A percentile compares a stretch with the other conserved stretches of the same genome.
Evolutionary conservation across 2,329 filamentous ascomycete genomes (phyloP).

Genomic region (Thermothelomyces thermophilus): DNA sequence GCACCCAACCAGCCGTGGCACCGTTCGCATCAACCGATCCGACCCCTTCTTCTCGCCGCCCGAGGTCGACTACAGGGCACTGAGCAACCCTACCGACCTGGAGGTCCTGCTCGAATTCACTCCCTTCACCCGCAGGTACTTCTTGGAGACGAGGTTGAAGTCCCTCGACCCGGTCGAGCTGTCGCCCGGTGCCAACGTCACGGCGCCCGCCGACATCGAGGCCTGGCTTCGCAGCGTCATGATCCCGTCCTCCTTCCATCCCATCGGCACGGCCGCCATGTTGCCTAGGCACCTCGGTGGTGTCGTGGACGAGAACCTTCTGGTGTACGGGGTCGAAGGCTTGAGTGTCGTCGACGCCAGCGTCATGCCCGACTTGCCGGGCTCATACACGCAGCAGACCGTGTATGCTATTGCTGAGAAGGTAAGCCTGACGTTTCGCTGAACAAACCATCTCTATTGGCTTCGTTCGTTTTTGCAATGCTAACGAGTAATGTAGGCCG

Average conservation of each 20-base stretch:
- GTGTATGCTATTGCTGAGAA: constrained; percentile 28
- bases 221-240: constrained; percentile 21
- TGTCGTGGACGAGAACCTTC: constrained; percentile 37
- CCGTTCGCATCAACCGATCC: constrained; percentile 31
- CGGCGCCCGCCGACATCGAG: constrained; percentile 22
- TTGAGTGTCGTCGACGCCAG: constrained; percentile 41
- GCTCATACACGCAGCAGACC: constrained; percentile 25
- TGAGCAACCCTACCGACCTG: constrained; percentile 45
- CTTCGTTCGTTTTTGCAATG: too few species aligned
- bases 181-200: constrained; percentile 30
- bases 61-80: constrained; percentile 33
- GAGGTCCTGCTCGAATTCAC: constrained; percentile 38
- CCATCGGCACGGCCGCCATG: constrained; percentile 40
- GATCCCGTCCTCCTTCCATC: constrained; percentile 32
- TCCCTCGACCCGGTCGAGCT: constrained; percentile 33
- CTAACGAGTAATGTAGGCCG: too few species aligned
- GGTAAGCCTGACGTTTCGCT: constrained; percentile 19
- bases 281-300: constrained; percentile 37
- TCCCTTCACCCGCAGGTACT: constrained; percentile 32
- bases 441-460: too few species aligned
- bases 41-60: constrained; percentile 34
- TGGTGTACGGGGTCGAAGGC: constrained; percentile 39
- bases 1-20: constrained; percentile 35
- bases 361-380: constrained; percentile 35
- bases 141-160: constrained; percentile 19